Base-by-base conservation (phyloP, 441 rosid genomes). In the Melastoma candidum region DNA sequence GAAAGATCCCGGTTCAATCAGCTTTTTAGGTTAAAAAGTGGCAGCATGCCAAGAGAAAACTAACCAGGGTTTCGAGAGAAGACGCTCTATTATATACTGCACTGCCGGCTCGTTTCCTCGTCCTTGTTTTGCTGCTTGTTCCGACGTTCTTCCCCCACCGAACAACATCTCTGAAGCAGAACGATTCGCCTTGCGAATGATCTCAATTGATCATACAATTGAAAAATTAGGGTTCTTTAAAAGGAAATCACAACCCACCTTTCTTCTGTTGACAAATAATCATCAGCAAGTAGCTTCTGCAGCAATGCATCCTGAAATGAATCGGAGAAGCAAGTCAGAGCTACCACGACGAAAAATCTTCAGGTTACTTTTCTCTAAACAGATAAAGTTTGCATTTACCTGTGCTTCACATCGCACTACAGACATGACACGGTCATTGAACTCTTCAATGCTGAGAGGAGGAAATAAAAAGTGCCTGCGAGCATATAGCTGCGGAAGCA, bases 401-500 rank as follows among this genome's bases (percentile, higher is more conserved):
- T 90, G 98, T 47, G 95, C 93, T 72, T 90, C 98, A 67, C 96
- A 90, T 12, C 96, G 81, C 49, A 85, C 96, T 9, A 90, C 84
- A 47, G 84, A 78, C 70, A 54, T 79, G 52, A 90, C 98, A 9
- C 84, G 85, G 47, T 76, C 85, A 62, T 87, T 87, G 58, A 72
- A 77, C 56, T 87, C 93, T 62, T 90, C 96, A 57, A 87, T 81
- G 62, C 71, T 77, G 22, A 87, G 63, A 0, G 87, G 88, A 67
- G 96, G 98, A 65, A 77, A 83, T 69, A 87, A 66, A 70, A 90
- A 90, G 72, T 85, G 93, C 53, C 87, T 76, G 57, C 90, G 90
- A 52, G 88, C 93, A 68, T 83, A 87, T 39, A 90, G 63, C 95
- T 90, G 70, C 77, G 51, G 54, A 74, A 67, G 60, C 48, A 44